Evolutionary conservation across 1,284 basidiomycete genomes (phyloP).

Genomic region (Phlebopus sp.): DNA sequence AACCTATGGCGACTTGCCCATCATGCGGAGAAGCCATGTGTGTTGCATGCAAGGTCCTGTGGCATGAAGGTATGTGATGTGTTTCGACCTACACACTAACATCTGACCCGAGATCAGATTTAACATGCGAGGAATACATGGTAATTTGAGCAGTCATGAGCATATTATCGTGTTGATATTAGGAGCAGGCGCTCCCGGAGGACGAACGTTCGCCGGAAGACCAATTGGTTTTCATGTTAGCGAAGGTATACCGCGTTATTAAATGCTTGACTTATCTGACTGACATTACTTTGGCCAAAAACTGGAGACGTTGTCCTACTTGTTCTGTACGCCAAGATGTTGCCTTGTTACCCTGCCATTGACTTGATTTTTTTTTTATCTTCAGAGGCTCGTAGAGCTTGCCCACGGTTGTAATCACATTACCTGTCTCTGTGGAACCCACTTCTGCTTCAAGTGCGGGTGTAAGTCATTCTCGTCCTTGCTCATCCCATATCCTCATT

Average conservation of each 20-base stretch:
- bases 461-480: conserved; percentile 24
- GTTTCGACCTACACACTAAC: background rate
- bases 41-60: conserved; percentile 35
- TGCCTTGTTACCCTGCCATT: background rate
- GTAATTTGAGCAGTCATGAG: conserved; percentile 12
- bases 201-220: conserved; percentile 43
- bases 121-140: conserved; percentile 39
- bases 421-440: conserved; percentile 35
- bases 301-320: conserved; percentile 44
- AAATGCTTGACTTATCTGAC: background rate
- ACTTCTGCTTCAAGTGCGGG: conserved; percentile 41
- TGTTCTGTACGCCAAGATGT: conserved; percentile 30
- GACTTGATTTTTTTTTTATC: background rate
- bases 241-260: conserved; percentile 25
- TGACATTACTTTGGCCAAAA: conserved; percentile 28
- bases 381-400: conserved; percentile 32
- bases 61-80: conserved; percentile 35
- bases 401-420: conserved; percentile 40
- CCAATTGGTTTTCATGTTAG: conserved; percentile 35
- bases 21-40: conserved; percentile 35
- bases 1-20: conserved; percentile 37
- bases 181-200: conserved; percentile 35
- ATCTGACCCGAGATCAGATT: conserved; percentile 18
- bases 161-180: background rate
- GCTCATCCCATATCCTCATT: background rate